Conservation (phyloP, 768 basidiomycete genomes). For the Termitomyces sp. region DNA sequence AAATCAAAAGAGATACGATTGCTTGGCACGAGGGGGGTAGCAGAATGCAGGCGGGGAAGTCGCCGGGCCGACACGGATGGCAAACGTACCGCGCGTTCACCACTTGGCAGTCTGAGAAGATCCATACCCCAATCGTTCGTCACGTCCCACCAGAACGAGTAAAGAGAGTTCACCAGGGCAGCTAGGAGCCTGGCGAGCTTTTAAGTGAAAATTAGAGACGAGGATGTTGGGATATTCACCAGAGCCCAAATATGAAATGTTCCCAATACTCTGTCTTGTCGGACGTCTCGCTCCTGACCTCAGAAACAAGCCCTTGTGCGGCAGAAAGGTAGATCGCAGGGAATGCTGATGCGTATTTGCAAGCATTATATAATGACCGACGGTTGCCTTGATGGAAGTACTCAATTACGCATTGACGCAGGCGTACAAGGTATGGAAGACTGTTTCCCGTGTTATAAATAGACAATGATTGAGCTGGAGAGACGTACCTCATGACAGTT, state of each 20-base stretch:
- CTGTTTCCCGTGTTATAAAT: slow-evolving; percentile 26
- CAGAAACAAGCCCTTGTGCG: slow-evolving; percentile 70
- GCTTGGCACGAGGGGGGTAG: slow-evolving; percentile 21
- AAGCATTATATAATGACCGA: slow-evolving; percentile 82
- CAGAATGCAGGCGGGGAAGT: slow-evolving; percentile 42
- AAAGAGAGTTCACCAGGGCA: slow-evolving; percentile 84
- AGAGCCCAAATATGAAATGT: slow-evolving; percentile 77
- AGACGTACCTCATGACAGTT: slow-evolving; percentile 76
- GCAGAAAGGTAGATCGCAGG: slow-evolving; percentile 95
- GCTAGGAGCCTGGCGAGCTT: slow-evolving; percentile 63
- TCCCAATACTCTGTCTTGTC: slow-evolving; percentile 67
- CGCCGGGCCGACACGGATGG: slow-evolving; percentile 42
- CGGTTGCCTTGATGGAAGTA: slow-evolving; percentile 60
- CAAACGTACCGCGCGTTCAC: slow-evolving; percentile 23
- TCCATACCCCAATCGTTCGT: slow-evolving; percentile 97
- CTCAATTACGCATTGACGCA: slow-evolving; percentile 93
- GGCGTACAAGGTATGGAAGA: slow-evolving; percentile 85
- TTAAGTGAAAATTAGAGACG: slow-evolving; percentile 3
- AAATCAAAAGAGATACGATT: slow-evolving; percentile 7
- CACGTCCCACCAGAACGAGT: slow-evolving; percentile 99
- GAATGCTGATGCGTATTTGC: slow-evolving; percentile 96
- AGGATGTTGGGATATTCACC: slow-evolving; percentile 42
- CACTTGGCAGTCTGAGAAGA: slow-evolving; percentile 45
- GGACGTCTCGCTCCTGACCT: slow-evolving; percentile 47
- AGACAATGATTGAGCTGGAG: not conserved